Evolutionary conservation across 2,329 filamentous ascomycete genomes (phyloP), one percentile per base, ranked within the genome.

Genomic region (Pseudogymnoascus sp.): DNA sequence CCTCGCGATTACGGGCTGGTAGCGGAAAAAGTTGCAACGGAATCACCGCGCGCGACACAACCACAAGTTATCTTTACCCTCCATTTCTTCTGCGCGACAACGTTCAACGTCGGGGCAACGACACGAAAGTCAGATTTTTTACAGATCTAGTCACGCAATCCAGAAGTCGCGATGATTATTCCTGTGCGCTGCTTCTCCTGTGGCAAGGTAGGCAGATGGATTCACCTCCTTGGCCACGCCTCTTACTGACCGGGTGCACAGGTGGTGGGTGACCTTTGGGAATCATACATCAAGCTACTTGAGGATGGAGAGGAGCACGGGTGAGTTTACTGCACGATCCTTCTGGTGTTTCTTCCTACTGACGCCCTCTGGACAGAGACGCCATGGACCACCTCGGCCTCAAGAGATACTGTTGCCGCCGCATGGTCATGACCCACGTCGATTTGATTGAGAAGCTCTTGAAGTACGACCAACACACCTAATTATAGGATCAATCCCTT

Each of bases 361-460:
- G 59, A 44, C 59, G 44, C 46, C 38, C 18, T 37, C 16, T 46
- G 7, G 62, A 73, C 70, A 97, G 95, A 73, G 92, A 97, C 75
- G 95, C 93, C 44, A 96, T 99, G 89, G 93, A 97, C 77, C 85
- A 92, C 74, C 87, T 99, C 62, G 92, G 92, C 63, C 89, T 96
- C 73, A 93, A 91, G 78, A 87, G 95, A 70, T 99, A 99, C 82
- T 99, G 95, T 84, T 99, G 95, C 81, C 90, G 95, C 71, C 89
- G 95, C 73, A 99, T 99, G 95, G 87, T 99, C 77, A 97, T 99
- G 90, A 99, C 95, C 65, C 95, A 99, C 78, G 95, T 99, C 72
- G 95, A 99, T 76, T 82, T 99, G 66, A 97, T 99, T 71, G 95
- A 99, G 83, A 99, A 99, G 80, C 86, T 99, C 60, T 86, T 99